Base-by-base conservation (phyloP, 192 early-diverging fungal genomes). In the Umbelopsis sp. region DNA sequence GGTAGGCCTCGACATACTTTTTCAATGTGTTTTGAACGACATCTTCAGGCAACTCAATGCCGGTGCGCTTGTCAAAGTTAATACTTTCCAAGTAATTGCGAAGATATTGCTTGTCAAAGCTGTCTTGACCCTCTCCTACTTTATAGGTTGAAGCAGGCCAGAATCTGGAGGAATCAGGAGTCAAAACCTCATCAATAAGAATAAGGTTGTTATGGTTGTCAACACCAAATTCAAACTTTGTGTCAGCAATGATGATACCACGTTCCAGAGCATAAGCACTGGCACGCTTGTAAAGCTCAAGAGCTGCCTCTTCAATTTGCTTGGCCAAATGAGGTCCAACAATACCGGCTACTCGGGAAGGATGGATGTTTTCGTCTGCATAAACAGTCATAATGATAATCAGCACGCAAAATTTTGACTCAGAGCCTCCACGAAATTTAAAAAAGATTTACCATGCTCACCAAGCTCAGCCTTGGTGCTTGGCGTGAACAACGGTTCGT, bases 401-500 rank as follows among this genome's bases (percentile, higher is more conserved):
- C 37, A 65, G 44, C 27, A 66, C 44, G 44, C 1, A 55, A 30
- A 46, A 30, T 30, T 30, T 30, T 33, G 13, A 50, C 8, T 69
- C 15, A 41, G 5, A 30, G 3, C 27, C 1, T 30, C 16, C 52
- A 25, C 45, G 21, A 71, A 10, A 30, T 30, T 12, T 41, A n/a
- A 20, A 61, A 23, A 8, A 27, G 33, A 20, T 73, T 70, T 75
- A 92, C 90, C 94, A 67, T 99, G 98, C 61, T 95, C 93, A 30
- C 98, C 98, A 74, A 96, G 89, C 67, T 99, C 98, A 41, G 98
- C 98, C 86, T 99, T 99, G 49, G 98, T 99, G 78, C 93, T 95
- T 27, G 98, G 98, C 22, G 98, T 99, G 76, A 96, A 99, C 30
- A 99, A 76, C 10, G 95, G 86, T 61, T 85, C 73, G 4, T 84